These are phyloP conservation scores for Crithidia sp. DNA, from an alignment of 208 protist species.

Conservation along the genomic window DNA sequence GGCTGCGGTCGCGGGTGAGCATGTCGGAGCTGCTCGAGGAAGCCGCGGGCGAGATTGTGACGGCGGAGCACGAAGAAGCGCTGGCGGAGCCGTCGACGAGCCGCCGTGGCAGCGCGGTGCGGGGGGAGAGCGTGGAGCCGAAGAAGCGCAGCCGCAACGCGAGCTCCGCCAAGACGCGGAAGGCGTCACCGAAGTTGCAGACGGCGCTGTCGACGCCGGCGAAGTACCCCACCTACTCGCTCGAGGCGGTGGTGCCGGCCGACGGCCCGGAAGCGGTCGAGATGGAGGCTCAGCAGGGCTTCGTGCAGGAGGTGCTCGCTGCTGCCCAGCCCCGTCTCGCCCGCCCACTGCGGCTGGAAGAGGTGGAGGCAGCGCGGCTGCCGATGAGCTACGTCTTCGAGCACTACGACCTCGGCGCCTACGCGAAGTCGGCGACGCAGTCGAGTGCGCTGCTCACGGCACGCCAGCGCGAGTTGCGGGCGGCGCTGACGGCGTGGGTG, in stretches of 20 bases:
- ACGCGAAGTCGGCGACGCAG: conserved; percentile 1
- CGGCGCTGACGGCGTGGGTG: conserved; percentile 16
- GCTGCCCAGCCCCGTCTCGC: conserved; percentile 9
- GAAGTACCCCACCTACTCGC: not conserved
- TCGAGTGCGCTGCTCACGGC: conserved; percentile 23
- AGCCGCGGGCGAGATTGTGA: conserved; percentile 26
- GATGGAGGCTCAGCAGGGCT: conserved; percentile 3
- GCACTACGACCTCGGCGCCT: conserved; percentile 14
- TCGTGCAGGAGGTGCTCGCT: conserved; percentile 14
- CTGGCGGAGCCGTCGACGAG: not conserved
- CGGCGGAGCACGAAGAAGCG: conserved; percentile 3
- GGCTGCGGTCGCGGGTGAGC: conserved; percentile 22
- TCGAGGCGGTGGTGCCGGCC: conserved; percentile 1
- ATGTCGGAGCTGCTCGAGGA: conserved; percentile 28
- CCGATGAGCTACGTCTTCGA: conserved; percentile 31
- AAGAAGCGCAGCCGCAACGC: not conserved
- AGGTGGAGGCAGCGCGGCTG: conserved; percentile 11
- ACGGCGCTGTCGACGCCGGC: not conserved
- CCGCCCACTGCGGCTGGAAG: conserved; percentile 13
- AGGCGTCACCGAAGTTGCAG: not conserved
- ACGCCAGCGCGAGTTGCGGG: conserved; percentile 14
- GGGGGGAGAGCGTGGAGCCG: not conserved
- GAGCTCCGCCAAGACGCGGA: conserved; percentile 8
- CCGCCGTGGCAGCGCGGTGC: not conserved
- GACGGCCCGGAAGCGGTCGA: conserved; percentile 6